Conservation (phyloP, 192 early-diverging fungal genomes). For the Backusella morwellensis region DNA sequence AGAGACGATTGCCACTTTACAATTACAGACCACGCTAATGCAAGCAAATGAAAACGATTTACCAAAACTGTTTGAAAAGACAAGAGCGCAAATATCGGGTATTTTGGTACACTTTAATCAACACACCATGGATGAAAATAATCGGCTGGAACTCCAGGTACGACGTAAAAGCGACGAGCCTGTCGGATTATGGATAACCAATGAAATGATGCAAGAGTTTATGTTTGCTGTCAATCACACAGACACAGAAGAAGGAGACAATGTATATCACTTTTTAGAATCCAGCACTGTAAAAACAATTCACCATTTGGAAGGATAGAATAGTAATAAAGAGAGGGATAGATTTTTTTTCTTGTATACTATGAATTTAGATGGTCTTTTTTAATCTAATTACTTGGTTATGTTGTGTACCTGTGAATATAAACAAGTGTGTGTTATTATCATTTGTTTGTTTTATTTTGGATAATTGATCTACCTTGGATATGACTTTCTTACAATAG, state of each 20-base stretch:
- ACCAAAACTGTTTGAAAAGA: slow-evolving; percentile 16
- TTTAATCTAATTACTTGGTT: not conserved
- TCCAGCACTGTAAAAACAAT: slow-evolving; percentile 5
- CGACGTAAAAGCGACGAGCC: not conserved
- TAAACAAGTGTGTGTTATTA: not conserved
- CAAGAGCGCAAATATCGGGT: slow-evolving; percentile 10
- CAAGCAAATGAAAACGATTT: slow-evolving; percentile 7
- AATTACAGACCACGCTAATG: not conserved
- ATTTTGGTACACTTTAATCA: slow-evolving; percentile 3
- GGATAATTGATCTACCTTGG: not conserved
- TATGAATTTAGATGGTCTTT: not conserved
- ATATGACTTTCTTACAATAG: not conserved
- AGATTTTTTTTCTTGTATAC: not conserved
- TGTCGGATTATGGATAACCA: slow-evolving; percentile 2
- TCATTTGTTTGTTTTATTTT: not conserved
- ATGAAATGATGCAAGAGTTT: slow-evolving; percentile 14
- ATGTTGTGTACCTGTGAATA: not conserved
- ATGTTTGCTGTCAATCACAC: slow-evolving; percentile 10
- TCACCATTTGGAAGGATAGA: not conserved
- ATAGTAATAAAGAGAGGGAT: not conserved
- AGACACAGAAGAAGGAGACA: slow-evolving; percentile 7
- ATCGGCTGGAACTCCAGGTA: slow-evolving; percentile 8
- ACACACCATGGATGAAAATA: slow-evolving; percentile 7
- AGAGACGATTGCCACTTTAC: not conserved
- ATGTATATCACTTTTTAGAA: slow-evolving; percentile 6